Evolutionary conservation across 2,329 filamentous ascomycete genomes (phyloP).

Genomic region (Thielaviopsis punctulata): DNA sequence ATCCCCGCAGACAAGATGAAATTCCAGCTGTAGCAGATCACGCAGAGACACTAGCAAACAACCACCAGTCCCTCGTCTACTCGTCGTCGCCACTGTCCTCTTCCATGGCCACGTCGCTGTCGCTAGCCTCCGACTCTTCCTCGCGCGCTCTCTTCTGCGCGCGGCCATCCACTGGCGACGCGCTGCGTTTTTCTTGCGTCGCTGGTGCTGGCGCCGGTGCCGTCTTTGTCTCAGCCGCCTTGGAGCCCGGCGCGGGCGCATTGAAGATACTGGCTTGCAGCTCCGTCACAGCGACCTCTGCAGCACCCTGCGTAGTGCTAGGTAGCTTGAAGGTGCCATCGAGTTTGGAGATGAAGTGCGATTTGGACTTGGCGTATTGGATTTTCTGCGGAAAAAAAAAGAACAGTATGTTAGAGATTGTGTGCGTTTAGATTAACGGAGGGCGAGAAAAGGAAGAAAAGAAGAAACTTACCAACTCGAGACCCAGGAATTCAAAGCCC

Average conservation of each 20-base stretch:
- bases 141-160: slow-evolving; percentile 57
- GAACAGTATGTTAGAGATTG: slow-evolving; percentile 1
- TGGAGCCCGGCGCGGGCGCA: slow-evolving; percentile 37
- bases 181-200: slow-evolving; percentile 31
- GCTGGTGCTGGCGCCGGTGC: slow-evolving; percentile 27
- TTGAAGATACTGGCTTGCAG: slow-evolving; percentile 70
- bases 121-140: slow-evolving; percentile 51
- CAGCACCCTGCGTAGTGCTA: slow-evolving; percentile 30
- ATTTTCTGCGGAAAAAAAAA: slow-evolving; percentile 51
- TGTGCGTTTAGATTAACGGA: neutral
- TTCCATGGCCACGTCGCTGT: slow-evolving; percentile 51
- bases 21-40: neutral
- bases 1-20: neutral
- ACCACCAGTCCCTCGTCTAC: slow-evolving; percentile 18
- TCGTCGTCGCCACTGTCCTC: slow-evolving; percentile 63
- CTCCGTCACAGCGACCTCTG: slow-evolving; percentile 48
- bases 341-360: slow-evolving; percentile 73
- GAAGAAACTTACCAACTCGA: slow-evolving; percentile 53
- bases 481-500: slow-evolving; percentile 71
- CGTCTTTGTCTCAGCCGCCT: slow-evolving; percentile 24
- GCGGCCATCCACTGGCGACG: slow-evolving; percentile 35
- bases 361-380: slow-evolving; percentile 77
- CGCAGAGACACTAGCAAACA: neutral
- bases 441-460: neutral
- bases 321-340: slow-evolving; percentile 76